Evolutionary conservation across 176 grass and related monocot genomes (phyloP).

Genomic region (Miscanthus lutarioriparius): DNA sequence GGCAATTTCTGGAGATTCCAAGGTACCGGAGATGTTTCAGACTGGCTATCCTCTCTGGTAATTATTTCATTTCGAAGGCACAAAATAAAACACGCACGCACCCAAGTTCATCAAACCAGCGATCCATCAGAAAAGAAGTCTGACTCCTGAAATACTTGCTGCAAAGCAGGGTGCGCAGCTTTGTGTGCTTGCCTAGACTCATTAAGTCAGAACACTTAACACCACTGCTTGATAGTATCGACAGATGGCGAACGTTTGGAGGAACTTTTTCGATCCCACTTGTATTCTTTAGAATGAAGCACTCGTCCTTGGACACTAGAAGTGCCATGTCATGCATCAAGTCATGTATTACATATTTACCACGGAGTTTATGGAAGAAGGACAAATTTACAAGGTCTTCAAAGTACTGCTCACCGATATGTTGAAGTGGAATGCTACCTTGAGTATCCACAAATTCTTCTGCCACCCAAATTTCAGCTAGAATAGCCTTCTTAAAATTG

Average conservation of each 20-base stretch:
- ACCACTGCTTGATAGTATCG: neutral
- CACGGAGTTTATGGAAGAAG: neutral
- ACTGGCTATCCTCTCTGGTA: neutral
- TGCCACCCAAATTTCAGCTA: neutral
- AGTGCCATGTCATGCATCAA: constrained; percentile 47
- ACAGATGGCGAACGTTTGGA: neutral
- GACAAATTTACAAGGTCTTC: constrained; percentile 3
- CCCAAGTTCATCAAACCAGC: neutral
- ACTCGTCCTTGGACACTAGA: constrained; percentile 19
- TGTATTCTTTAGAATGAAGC: neutral
- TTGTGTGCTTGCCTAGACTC: neutral
- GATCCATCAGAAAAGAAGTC: rapidly evolving
- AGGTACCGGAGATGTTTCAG: constrained; percentile 20
- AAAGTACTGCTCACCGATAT: neutral
- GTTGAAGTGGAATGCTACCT: neutral
- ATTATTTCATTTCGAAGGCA: rapidly evolving
- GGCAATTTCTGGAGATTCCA: rapidly evolving
- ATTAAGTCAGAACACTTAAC: neutral
- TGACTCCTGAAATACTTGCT: rapidly evolving
- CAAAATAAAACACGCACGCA: neutral
- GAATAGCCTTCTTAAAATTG: neutral
- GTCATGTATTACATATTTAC: constrained; percentile 41
- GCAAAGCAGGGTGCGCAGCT: neutral
- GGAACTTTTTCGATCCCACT: neutral
- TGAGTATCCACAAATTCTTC: constrained; percentile 17